A percentile compares a stretch with the other conserved stretches of the same genome.
These are phyloP conservation scores for Nakaseomyces sp. DNA, from an alignment of 1,139 yeast species.

Conservation along the genomic window DNA sequence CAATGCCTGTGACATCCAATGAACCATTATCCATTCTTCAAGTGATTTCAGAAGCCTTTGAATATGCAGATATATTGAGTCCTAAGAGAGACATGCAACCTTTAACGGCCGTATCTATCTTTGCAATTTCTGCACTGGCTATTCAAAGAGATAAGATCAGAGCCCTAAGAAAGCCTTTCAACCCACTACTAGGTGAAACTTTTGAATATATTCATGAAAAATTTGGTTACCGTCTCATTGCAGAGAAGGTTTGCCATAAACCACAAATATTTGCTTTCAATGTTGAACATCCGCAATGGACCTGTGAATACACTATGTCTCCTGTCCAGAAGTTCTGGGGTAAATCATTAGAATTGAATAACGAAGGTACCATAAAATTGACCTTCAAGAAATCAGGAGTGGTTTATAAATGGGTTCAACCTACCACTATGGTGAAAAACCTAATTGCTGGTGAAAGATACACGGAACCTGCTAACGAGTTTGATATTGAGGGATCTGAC, in stretches of 20 bases:
- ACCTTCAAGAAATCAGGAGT: slow-evolving; percentile 57
- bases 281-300: slow-evolving; percentile 70
- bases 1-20: slow-evolving; percentile 92
- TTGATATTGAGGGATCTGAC: slow-evolving; percentile 56
- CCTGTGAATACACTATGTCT: slow-evolving; percentile 59
- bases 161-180: slow-evolving; percentile 79
- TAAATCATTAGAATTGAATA: slow-evolving; percentile 74
- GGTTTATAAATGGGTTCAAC: slow-evolving; percentile 69
- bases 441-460: slow-evolving; percentile 92
- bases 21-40: slow-evolving; percentile 85
- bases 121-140: slow-evolving; percentile 70
- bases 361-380: slow-evolving; percentile 59
- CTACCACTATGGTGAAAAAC: slow-evolving; percentile 74
- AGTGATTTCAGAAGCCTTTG: slow-evolving; percentile 68
- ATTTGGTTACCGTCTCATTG: slow-evolving; percentile 54
- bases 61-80: slow-evolving; percentile 59
- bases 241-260: slow-evolving; percentile 75
- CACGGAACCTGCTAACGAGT: slow-evolving; percentile 73
- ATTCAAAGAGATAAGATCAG: slow-evolving; percentile 67
- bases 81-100: slow-evolving; percentile 53
- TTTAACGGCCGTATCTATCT: slow-evolving; percentile 58
- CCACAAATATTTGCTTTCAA: slow-evolving; percentile 78
- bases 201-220: slow-evolving; percentile 77
- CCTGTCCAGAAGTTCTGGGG: slow-evolving; percentile 96
- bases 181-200: slow-evolving; percentile 83